phyloP scores from a whole-genome alignment of 306 rosid species.

The Castanospermum australe region DNA sequence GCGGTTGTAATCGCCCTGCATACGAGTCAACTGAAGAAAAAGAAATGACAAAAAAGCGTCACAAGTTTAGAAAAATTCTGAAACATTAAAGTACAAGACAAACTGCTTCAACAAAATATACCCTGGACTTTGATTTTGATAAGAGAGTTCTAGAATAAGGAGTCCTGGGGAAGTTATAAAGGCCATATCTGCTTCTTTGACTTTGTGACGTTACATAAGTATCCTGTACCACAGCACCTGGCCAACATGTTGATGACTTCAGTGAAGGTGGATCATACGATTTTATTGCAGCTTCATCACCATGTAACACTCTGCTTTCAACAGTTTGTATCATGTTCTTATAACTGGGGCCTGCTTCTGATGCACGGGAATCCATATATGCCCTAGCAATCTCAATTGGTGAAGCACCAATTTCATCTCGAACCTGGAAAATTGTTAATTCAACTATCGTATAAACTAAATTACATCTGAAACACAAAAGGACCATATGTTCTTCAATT shows the following conservation, averaged over 20 bases:
- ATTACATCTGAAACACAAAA: not conserved
- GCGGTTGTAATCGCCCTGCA: conserved; percentile 40
- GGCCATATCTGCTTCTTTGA: conserved; percentile 66
- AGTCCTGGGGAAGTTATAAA: conserved; percentile 70
- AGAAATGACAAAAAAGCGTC: not conserved
- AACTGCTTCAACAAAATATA: conserved; percentile 28
- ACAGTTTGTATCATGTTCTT: conserved; percentile 36
- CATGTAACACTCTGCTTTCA: conserved; percentile 40
- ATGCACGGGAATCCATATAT: conserved; percentile 71
- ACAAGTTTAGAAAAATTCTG: not conserved
- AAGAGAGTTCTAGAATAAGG: conserved; percentile 87
- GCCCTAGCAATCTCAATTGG: conserved; percentile 88
- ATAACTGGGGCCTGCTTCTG: conserved; percentile 51
- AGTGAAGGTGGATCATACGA: conserved; percentile 52
- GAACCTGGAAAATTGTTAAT: conserved; percentile 48
- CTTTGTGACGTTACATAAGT: conserved; percentile 64
- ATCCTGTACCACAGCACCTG: conserved; percentile 72
- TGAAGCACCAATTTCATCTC: conserved; percentile 66
- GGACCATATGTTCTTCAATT: not conserved
- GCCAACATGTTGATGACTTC: conserved; percentile 74
- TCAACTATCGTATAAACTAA: conserved; percentile 4
- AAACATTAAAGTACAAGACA: conserved; percentile 19
- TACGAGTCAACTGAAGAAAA: conserved; percentile 47
- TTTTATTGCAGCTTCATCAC: conserved; percentile 44
- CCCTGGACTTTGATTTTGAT: conserved; percentile 77